Evolutionary conservation across 371 early-diverging fungal species (phyloP).

Genomic region (Saksenaea vasiformis): DNA sequence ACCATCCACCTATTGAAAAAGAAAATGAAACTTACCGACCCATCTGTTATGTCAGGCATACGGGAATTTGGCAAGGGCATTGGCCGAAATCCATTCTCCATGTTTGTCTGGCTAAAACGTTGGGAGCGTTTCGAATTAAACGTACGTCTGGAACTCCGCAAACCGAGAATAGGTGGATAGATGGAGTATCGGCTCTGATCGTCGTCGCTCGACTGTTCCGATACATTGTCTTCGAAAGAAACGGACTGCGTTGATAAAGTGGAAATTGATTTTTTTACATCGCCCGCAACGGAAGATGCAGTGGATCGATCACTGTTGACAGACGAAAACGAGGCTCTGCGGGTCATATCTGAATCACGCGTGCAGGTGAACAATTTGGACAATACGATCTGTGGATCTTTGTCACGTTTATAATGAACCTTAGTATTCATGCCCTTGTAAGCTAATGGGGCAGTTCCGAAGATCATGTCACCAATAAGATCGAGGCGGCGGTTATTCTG

Average conservation of each 20-base stretch:
- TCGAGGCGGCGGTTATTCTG: conserved; percentile 49
- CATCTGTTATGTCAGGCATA: conserved; percentile 5
- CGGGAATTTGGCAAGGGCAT: conserved; percentile 56
- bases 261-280: conserved; percentile 16
- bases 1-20: conserved; percentile 11
- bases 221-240: conserved; percentile 31
- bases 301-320: conserved; percentile 58
- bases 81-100: conserved; percentile 70
- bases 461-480: conserved; percentile 64
- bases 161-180: conserved; percentile 41
- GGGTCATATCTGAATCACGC: conserved; percentile 42
- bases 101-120: conserved; percentile 61
- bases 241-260: conserved; percentile 16
- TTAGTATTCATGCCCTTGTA: conserved; percentile 73
- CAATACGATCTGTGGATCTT: conserved; percentile 59
- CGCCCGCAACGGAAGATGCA: conserved; percentile 40
- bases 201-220: conserved; percentile 46
- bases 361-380: conserved; percentile 65
- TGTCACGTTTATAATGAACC: conserved; percentile 59
- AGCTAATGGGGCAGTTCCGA: conserved; percentile 67
- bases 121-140: conserved; percentile 51
- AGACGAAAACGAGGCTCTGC: conserved; percentile 63
- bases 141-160: conserved; percentile 34
- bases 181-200: conserved; percentile 29
- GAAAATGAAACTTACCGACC: conserved; percentile 12